Percentiles rank a stretch among this genome's conserved stretches.
Conservation (phyloP, 768 basidiomycete genomes). For the Kwoniella sp. region DNA sequence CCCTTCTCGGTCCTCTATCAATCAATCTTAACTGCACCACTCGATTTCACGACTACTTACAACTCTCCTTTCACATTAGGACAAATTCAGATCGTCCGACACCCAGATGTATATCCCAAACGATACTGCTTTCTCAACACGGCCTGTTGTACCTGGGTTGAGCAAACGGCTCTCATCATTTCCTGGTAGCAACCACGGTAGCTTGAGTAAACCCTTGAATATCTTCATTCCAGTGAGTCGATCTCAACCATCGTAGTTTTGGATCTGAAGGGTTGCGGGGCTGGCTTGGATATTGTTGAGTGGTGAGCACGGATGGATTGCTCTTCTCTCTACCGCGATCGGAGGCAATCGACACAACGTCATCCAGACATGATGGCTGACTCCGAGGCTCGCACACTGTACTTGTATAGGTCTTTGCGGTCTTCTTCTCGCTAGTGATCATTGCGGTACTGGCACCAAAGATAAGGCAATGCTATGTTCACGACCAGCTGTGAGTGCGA, state of each 20-base stretch:
- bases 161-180: neutral
- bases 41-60: no score
- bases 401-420: conserved; percentile 10
- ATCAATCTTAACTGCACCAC: no score
- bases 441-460: neutral
- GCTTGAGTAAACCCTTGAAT: conserved; percentile 1
- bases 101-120: neutral
- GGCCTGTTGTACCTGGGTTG: neutral
- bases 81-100: neutral
- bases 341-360: no score
- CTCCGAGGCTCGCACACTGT: no score
- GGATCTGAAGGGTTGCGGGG: no score
- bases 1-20: no score
- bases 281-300: no score
- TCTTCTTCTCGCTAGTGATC: neutral
- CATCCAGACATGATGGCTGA: no score
- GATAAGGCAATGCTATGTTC: conserved; percentile 2
- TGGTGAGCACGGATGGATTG: neutral
- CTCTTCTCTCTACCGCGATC: no score
- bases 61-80: no score
- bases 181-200: neutral
- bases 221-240: conserved; percentile 13
- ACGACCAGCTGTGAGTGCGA: conserved; percentile 8
- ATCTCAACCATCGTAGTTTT: no score
- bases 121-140: neutral